Base-by-base conservation (phyloP, 148 eudicot genomes). In the Fagopyrum esculentum region DNA sequence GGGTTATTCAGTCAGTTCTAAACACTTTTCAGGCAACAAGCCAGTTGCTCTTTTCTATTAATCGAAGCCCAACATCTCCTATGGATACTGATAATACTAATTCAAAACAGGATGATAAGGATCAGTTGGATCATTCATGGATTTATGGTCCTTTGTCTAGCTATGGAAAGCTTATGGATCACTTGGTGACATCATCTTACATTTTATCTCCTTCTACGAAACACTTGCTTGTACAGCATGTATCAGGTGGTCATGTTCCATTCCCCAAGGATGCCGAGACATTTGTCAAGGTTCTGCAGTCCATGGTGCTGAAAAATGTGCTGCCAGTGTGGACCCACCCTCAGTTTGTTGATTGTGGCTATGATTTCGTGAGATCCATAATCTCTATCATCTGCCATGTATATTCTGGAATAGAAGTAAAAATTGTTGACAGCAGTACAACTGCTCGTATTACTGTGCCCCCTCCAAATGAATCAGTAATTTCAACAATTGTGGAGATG, bases 11-110 rank as follows among this genome's bases (percentile, higher is more conserved):
- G 70, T 86, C 86, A 35, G 92, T 96, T 82, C 81, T 96, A 88
- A 96, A 94, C 45, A 96, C 98, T 49, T 96, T 96, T 83, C 94
- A 90, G 84, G 99, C 99, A 75, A 96, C 99, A 72, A 96, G 93
- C 79, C 97, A 96, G 85, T 80, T 96, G 85, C 87, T 91, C 44
- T 89, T 89, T 86, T 80, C 92, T 35, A 89, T 92, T 78, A 89
- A 81, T 40, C 80, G 84, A 68, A 55, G 88, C 76, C 93, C 99
- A 76, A 83, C 99, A 69, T 96, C 99, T 73, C 97, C 98, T 13
- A 92, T 92, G 98, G 98, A 92, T 78, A 96, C 97, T 64, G 99
- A 96, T 84, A 93, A 90, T 78, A 88, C 84, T 22, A 83, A 55
- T 77, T 56, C 68, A 71, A 90, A 86, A 84, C 84, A 77, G 74